Base-by-base conservation (phyloP, 805 yeast species). In the Ogataea saltuana region DNA sequence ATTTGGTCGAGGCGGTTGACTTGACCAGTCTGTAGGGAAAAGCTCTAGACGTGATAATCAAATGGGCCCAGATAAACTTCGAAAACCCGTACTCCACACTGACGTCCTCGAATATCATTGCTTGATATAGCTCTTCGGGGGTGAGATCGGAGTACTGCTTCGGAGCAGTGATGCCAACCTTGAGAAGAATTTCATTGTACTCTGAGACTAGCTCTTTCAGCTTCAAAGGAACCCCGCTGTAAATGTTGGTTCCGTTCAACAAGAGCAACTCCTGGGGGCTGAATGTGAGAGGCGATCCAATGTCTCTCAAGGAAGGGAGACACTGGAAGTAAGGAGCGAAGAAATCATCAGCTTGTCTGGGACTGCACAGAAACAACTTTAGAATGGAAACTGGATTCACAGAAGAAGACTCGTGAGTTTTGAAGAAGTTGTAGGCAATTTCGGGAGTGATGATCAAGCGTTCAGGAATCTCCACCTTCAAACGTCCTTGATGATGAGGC, bases 11-110 rank as follows among this genome's bases (percentile, higher is more conserved):
- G 2, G 57, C 49, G 1, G 32, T 28, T 3, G 46, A 25, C 17
- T 70, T 68, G 8, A 80, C 51, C 4, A 89, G 59, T 36, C 84
- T 67, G 37, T 76, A 75, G 2, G 97, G 97, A 56, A 90, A 90
- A 0, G 93, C 82, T 49, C 97, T 72, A 1, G 96, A 85, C 6
- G 83, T 78, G 44, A 87, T 68, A 15, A 87, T 84, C 38, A 77
- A 65, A 42, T 78, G 73, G 0, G 93, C 81, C 95, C 96, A 90
- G 3, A 85, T 54, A 58, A 78, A 89, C 21, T 77, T 76, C 0
- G 80, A 69, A 55, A 85, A 84, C 1, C 44, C 15, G n/a, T 16
- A 25, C 25, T 62, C 61, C 2, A 10, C 10, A 13, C 31, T 15
- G n/a, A 67, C 41, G 46, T 72, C 74, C n/a, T 62, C 63, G 13